These are phyloP conservation scores for Chrysoporthe cubensis DNA, from an alignment of 2,329 filamentous ascomycete species.

Conservation along the genomic window DNA sequence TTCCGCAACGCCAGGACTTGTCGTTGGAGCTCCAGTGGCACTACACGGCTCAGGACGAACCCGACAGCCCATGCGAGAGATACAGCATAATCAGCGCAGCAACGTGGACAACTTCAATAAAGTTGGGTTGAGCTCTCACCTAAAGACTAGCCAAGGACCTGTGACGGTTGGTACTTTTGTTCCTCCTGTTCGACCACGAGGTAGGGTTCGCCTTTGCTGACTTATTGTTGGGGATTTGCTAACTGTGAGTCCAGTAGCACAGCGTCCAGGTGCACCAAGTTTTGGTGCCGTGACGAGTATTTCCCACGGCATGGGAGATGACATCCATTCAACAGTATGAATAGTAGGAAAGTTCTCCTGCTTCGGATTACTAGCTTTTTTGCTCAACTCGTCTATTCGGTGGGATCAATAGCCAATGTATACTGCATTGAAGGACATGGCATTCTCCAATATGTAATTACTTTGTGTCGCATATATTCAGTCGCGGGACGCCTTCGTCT, in stretches of 20 bases:
- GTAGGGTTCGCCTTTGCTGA: slow-evolving; percentile 1
- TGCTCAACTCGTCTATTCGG: not conserved
- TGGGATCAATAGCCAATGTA: not conserved
- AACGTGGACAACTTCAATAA: slow-evolving; percentile 17
- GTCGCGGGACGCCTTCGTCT: not conserved
- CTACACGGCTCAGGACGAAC: slow-evolving; percentile 17
- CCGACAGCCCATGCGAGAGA: slow-evolving; percentile 16
- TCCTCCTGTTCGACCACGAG: slow-evolving; percentile 19
- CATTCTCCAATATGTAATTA: not conserved
- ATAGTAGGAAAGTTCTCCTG: not conserved
- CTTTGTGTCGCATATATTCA: not conserved
- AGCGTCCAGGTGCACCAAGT: slow-evolving; percentile 11
- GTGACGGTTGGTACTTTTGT: slow-evolving; percentile 7
- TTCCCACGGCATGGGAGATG: not conserved
- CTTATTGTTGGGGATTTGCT: not conserved
- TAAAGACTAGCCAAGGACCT: slow-evolving; percentile 26
- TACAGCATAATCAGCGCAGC: slow-evolving; percentile 17
- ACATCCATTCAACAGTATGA: slow-evolving; percentile 8
- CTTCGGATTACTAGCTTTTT: not conserved
- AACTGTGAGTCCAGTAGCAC: slow-evolving; percentile 8
- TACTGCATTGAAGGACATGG: not conserved
- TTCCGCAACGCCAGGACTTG: slow-evolving; percentile 38
- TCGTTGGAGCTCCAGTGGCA: slow-evolving; percentile 35
- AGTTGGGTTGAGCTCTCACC: slow-evolving; percentile 26
- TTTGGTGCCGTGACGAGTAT: not conserved